Evolutionary conservation across 768 basidiomycete species (phyloP).

Genomic region (Tulasnella sp.): DNA sequence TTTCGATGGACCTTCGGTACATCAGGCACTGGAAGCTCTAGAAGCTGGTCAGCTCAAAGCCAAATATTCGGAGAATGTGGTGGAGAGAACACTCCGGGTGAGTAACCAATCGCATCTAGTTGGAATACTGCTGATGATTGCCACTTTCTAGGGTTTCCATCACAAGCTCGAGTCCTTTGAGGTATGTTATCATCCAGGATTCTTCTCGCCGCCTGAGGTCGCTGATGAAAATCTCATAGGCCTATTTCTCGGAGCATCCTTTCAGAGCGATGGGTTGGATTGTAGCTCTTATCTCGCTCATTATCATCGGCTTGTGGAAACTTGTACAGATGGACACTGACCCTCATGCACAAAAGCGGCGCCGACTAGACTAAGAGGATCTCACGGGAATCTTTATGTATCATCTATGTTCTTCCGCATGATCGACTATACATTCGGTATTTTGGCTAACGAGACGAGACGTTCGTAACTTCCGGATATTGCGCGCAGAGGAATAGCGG

Average conservation of each 20-base stretch:
- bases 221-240: background rate
- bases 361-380: slow-evolving; percentile 17
- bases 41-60: slow-evolving; percentile 46
- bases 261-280: slow-evolving; percentile 6
- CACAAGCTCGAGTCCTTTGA: slow-evolving; percentile 14
- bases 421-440: background rate
- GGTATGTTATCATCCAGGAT: background rate
- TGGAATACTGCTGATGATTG: background rate
- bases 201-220: background rate
- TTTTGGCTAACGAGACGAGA: background rate
- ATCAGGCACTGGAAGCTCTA: slow-evolving; percentile 66
- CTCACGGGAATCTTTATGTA: background rate
- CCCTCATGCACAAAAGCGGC: slow-evolving; percentile 2
- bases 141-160: slow-evolving; percentile 5
- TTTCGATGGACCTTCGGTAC: slow-evolving; percentile 55
- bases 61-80: slow-evolving; percentile 64
- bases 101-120: background rate
- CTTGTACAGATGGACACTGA: slow-evolving; percentile 10
- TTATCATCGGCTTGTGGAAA: slow-evolving; percentile 20
- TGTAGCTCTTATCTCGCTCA: slow-evolving; percentile 6
- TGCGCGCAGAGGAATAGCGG: background rate
- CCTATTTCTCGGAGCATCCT: slow-evolving; percentile 12
- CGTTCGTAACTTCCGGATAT: background rate
- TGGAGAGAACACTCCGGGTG: slow-evolving; percentile 49
- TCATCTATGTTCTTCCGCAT: background rate